Conservation (phyloP, 2,329 filamentous ascomycete species). For the Talaromyces islandicus region DNA sequence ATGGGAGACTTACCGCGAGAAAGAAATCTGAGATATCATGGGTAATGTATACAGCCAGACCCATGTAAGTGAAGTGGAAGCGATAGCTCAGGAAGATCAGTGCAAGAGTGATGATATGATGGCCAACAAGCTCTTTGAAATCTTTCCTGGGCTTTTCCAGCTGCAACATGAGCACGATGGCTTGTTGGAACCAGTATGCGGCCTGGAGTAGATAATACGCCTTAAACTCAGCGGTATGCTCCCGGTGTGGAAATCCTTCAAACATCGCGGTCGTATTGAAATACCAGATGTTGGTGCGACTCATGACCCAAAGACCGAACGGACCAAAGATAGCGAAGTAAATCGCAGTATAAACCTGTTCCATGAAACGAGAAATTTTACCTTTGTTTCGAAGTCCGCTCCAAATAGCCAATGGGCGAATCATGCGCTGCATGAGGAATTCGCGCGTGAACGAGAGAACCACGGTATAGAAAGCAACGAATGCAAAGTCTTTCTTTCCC, state of each 20-base stretch:
- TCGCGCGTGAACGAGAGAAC: constrained; percentile 90
- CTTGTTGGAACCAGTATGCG: constrained; percentile 93
- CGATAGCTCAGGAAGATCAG: constrained; percentile 84
- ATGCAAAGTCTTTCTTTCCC: constrained; percentile 76
- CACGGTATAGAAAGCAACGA: constrained; percentile 83
- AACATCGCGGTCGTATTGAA: constrained; percentile 92
- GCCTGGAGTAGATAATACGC: constrained; percentile 94
- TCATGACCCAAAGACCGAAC: constrained; percentile 86
- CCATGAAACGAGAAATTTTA: constrained; percentile 90
- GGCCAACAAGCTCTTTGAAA: constrained; percentile 85
- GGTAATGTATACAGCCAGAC: constrained; percentile 86
- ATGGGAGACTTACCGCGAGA: constrained; percentile 61
- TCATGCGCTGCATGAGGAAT: constrained; percentile 87
- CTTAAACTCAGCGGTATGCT: constrained; percentile 77
- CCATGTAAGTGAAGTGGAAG: constrained; percentile 96
- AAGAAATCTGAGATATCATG: constrained; percentile 96
- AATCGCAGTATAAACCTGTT: constrained; percentile 88
- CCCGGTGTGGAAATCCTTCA: constrained; percentile 75
- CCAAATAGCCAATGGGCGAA: constrained; percentile 67
- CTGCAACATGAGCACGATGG: constrained; percentile 76
- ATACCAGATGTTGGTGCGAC: constrained; percentile 85
- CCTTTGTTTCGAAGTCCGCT: constrained; percentile 64
- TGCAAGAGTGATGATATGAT: constrained; percentile 82
- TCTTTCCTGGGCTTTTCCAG: constrained; percentile 93
- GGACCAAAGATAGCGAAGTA: constrained; percentile 83